These are phyloP conservation scores for Chalciporus piperatoides DNA, from an alignment of 1,284 basidiomycete genomes.

Conservation along the genomic window DNA sequence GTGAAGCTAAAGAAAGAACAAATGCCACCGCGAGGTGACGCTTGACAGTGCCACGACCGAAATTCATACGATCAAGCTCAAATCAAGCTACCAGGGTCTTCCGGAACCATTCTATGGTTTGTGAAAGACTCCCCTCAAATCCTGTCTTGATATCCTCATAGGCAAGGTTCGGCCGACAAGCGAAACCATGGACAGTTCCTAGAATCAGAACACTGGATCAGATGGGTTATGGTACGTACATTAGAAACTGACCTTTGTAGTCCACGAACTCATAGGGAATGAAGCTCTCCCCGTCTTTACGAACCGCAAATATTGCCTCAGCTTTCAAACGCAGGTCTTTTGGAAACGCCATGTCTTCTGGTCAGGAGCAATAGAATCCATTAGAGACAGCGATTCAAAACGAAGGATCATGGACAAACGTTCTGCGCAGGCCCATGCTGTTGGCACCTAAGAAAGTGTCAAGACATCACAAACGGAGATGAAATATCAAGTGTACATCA, in stretches of 20 bases:
- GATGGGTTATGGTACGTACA: background rate
- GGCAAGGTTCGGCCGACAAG: constrained; percentile 40
- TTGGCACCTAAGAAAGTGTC: constrained; percentile 33
- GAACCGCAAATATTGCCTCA: constrained; percentile 32
- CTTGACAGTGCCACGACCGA: no score
- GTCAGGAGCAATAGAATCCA: background rate
- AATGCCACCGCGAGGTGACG: background rate
- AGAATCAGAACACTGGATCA: background rate
- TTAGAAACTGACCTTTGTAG: constrained; percentile 34
- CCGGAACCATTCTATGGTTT: constrained; percentile 20
- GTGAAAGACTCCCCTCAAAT: constrained; percentile 39
- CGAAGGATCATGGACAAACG: constrained; percentile 12
- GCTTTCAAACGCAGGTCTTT: constrained; percentile 31
- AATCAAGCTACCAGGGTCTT: constrained; percentile 18
- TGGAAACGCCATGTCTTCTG: constrained; percentile 39
- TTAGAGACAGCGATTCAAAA: background rate
- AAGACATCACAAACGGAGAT: background rate
- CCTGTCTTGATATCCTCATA: constrained; percentile 41
- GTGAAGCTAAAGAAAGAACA: background rate
- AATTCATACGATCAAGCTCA: constrained; percentile 4
- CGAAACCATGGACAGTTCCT: constrained; percentile 48
- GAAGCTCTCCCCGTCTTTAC: constrained; percentile 25
- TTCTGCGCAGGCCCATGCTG: constrained; percentile 39
- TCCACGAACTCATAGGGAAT: constrained; percentile 37
- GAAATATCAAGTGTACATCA: constrained; percentile 10